Evolutionary conservation across 257 asterid genomes (phyloP).

Genomic region (Avicennia marina): DNA sequence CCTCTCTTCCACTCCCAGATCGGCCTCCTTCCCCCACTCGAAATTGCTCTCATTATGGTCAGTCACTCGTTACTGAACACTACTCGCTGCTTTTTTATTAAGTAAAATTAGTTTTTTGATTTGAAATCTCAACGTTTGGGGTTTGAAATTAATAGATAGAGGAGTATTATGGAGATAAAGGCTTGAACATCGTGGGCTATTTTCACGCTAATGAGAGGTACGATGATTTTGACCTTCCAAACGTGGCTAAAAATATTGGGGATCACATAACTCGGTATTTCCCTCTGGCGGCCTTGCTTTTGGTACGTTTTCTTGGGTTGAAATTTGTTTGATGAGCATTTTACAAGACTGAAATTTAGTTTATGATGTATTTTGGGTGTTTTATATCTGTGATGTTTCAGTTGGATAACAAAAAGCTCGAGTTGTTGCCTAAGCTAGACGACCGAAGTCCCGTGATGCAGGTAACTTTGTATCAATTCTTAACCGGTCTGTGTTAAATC

Average conservation of each 20-base stretch:
- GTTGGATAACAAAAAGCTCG: conserved; percentile 55
- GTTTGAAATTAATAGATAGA: conserved; percentile 51
- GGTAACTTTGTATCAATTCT: conserved; percentile 24
- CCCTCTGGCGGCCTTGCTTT: conserved; percentile 85
- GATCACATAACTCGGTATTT: conserved; percentile 81
- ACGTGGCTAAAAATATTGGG: conserved; percentile 82
- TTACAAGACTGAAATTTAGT: not conserved
- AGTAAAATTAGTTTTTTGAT: not conserved
- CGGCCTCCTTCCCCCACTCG: conserved; percentile 88
- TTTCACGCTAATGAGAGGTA: conserved; percentile 92
- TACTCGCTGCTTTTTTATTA: not conserved
- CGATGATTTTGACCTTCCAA: conserved; percentile 69
- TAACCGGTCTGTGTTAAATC: not conserved
- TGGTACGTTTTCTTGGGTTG: conserved; percentile 41
- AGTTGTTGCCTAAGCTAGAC: conserved; percentile 40
- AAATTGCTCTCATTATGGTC: conserved; percentile 87
- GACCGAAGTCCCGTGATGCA: conserved; percentile 57
- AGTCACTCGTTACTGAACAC: conserved; percentile 13
- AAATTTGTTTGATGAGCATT: not conserved
- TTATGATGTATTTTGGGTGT: not conserved
- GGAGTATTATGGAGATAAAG: conserved; percentile 75
- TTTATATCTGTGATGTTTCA: conserved; percentile 23
- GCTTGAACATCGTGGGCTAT: conserved; percentile 80
- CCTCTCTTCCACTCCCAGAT: conserved; percentile 96
- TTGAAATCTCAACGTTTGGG: conserved; percentile 1